Evolutionary conservation across 164 flowering plant genomes (phyloP).

Genomic region (Paratinospora sagittata): DNA sequence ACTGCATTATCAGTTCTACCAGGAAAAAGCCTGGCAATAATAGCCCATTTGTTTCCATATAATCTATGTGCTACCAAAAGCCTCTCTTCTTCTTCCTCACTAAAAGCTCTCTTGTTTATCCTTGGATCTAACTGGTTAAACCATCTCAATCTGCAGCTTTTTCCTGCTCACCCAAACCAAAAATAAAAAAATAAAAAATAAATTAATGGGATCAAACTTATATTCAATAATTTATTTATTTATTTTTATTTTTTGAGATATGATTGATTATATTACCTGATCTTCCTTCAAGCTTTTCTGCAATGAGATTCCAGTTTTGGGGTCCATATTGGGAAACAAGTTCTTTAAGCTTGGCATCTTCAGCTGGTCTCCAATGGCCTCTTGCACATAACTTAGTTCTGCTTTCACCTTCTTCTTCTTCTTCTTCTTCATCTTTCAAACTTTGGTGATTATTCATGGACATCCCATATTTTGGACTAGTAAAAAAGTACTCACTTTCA

Average conservation of each 20-base stretch:
- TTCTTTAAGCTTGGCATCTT: slow-evolving; percentile 23
- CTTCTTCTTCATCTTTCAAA: not conserved
- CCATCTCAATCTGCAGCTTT: slow-evolving; percentile 85
- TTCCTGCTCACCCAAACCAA: slow-evolving; percentile 31
- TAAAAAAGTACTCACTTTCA: slow-evolving; percentile 3
- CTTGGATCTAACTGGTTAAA: slow-evolving; percentile 79
- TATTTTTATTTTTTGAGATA: too few species aligned
- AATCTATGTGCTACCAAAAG: slow-evolving; percentile 49
- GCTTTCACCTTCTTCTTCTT: slow-evolving; percentile 3
- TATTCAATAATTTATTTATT: not conserved
- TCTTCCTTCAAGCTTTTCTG: slow-evolving; percentile 29
- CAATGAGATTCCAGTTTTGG: slow-evolving; percentile 32
- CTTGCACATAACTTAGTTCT: slow-evolving; percentile 19
- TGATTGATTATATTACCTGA: slow-evolving; percentile 17
- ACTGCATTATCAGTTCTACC: slow-evolving; percentile 82
- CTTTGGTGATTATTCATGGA: not conserved
- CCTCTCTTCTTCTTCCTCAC: slow-evolving; percentile 68
- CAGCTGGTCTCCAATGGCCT: slow-evolving; percentile 34
- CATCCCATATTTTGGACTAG: slow-evolving; percentile 4
- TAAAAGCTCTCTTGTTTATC: slow-evolving; percentile 59
- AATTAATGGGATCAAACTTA: not conserved
- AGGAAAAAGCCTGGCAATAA: slow-evolving; percentile 66
- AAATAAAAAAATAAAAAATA: not conserved
- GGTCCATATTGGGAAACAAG: slow-evolving; percentile 28
- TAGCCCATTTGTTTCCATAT: slow-evolving; percentile 78